Evolutionary conservation across 1,284 basidiomycete species (phyloP).

Genomic region (Psilocybe mexicana): DNA sequence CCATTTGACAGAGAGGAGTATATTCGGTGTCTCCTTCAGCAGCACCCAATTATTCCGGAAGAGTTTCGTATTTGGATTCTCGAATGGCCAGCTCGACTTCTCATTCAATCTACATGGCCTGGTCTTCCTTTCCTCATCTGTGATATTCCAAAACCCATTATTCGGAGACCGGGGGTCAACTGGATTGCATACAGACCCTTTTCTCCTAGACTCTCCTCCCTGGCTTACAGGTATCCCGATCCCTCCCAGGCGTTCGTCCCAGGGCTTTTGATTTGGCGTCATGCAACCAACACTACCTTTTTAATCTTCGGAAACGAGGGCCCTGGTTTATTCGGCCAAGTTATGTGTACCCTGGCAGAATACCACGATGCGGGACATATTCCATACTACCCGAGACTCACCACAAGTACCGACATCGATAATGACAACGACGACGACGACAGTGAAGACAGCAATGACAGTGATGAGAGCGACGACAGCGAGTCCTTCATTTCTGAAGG

Average conservation of each 20-base stretch:
- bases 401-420: no score
- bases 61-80: neutral
- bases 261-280: neutral
- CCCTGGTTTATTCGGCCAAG: neutral
- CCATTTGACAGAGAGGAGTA: neutral
- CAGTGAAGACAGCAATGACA: no score
- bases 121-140: neutral
- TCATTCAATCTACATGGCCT: slow-evolving; percentile 1
- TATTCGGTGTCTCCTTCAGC: neutral
- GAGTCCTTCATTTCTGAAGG: no score
- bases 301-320: neutral
- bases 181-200: neutral
- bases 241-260: neutral
- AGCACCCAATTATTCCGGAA: neutral
- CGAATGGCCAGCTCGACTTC: neutral
- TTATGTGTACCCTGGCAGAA: neutral
- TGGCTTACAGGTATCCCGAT: no score
- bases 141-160: no score
- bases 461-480: no score
- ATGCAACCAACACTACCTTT: neutral
- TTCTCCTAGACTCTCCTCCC: neutral
- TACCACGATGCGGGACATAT: no score
- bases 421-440: no score
- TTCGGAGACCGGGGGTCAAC: neutral
- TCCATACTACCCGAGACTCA: no score